Percentiles rank a stretch among this genome's conserved stretches.
phyloP scores from a whole-genome alignment of 257 asterid genomes.

The Solanum arcanum region DNA sequence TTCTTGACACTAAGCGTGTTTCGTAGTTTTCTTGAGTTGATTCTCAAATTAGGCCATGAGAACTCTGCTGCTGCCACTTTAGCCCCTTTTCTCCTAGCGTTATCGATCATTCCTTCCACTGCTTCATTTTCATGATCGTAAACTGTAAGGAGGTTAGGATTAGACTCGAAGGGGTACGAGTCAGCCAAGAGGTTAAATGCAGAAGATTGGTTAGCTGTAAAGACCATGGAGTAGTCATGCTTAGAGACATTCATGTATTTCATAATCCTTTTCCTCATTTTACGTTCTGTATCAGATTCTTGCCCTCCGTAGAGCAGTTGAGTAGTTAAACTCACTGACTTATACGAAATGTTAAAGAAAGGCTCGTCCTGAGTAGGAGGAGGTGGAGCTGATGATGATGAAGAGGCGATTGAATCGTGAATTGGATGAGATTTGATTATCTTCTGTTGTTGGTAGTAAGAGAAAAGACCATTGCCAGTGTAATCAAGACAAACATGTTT shows the following conservation, averaged over 20 bases:
- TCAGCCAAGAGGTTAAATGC: constrained; percentile 62
- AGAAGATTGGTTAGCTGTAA: constrained; percentile 64
- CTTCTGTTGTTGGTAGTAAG: constrained; percentile 36
- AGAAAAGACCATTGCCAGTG: constrained; percentile 71
- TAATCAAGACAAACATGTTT: constrained; percentile 63
- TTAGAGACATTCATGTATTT: constrained; percentile 54
- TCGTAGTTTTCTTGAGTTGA: constrained; percentile 40
- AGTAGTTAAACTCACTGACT: constrained; percentile 29
- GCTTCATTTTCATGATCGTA: constrained; percentile 66
- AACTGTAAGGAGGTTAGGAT: constrained; percentile 34
- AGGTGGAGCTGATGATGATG: constrained; percentile 26
- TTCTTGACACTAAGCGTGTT: constrained; percentile 24
- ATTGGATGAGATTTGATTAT: background rate
- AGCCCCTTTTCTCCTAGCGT: constrained; percentile 33
- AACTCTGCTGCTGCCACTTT: constrained; percentile 40
- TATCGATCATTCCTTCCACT: constrained; percentile 31
- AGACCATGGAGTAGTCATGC: constrained; percentile 55
- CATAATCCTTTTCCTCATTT: constrained; percentile 38
- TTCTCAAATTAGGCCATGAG: constrained; percentile 59
- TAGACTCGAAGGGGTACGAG: constrained; percentile 49
- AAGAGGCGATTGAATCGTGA: constrained; percentile 18
- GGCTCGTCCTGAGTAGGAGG: constrained; percentile 7
- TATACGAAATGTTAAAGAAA: constrained; percentile 43
- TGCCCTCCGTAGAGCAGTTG: constrained; percentile 26
- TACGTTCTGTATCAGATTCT: constrained; percentile 34